Base-by-base conservation (phyloP, 768 basidiomycete species). In the Boletus reticuloceps region DNA sequence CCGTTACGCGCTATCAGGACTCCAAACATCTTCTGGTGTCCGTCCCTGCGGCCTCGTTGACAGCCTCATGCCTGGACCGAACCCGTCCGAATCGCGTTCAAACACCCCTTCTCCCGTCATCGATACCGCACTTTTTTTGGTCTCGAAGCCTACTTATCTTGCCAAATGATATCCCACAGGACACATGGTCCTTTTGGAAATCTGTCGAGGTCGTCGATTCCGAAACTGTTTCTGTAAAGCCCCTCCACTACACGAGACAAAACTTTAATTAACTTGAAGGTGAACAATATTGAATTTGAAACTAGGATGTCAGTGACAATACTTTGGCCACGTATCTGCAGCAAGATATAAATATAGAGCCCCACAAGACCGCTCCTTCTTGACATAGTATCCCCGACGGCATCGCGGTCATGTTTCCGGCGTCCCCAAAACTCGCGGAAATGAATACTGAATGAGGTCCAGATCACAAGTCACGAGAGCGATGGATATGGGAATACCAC, bases 1-100 rank as follows among this genome's bases (percentile, higher is more conserved):
- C 47, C 36, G 42, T 50, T 45, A 42, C 53, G 34, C 37, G n/a
- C 36, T 41, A 16, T 37, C 19, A 1, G 32, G 38, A 41, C 31
- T 40, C 34, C 34, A 47, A 51, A 17, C 22, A 46, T n/a, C 12
- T 50, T 60, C 41, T 29, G 41, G 59, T 58, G 63, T 40, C 38
- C 47, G 11, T 36, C 34, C 11, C 51, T 7, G 20, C 34, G 32
- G 55, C 62, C 55, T 60, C 62, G 48, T 64, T 64, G 47, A 37
- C 44, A 11, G 44, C 57, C 60, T 47, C 52, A 19, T 62, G 52
- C 41, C 20, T 32, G 13, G 29, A 31, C 40, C 27, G 16, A 34
- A 27, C 12, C 11, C 38, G 13, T 6, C 38, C 9, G 12, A 50
- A 43, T 39, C 6, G 20, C n/a, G 7, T 49, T 17, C 12, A 25